Evolutionary conservation across 768 basidiomycete species (phyloP).

Genomic region (Boletales sp.): DNA sequence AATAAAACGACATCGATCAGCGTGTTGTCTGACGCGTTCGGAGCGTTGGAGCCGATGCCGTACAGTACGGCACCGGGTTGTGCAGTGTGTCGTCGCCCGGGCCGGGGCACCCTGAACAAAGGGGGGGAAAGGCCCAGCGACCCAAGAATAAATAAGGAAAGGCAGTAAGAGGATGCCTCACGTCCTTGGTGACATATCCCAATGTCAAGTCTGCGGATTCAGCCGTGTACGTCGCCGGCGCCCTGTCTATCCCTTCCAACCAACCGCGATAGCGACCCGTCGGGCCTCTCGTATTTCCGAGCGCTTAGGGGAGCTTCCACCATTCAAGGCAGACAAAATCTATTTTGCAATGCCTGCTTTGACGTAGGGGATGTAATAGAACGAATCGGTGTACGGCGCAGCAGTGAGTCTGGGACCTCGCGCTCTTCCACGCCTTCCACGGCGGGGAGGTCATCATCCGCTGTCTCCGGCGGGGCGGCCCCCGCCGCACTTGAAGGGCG

Average conservation of each 20-base stretch:
- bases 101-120: slow-evolving; percentile 55
- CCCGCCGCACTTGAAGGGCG: slow-evolving; percentile 30
- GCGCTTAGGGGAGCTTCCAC: slow-evolving; percentile 28
- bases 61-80: slow-evolving; percentile 53
- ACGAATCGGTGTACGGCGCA: slow-evolving; percentile 64
- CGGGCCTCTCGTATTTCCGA: slow-evolving; percentile 17
- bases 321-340: slow-evolving; percentile 54
- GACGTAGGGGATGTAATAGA: slow-evolving; percentile 59
- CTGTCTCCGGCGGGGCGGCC: slow-evolving; percentile 30
- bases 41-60: slow-evolving; percentile 56
- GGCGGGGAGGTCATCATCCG: slow-evolving; percentile 29
- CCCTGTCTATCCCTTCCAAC: slow-evolving; percentile 54
- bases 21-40: slow-evolving; percentile 45
- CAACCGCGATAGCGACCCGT: slow-evolving; percentile 47
- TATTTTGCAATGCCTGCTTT: slow-evolving; percentile 46
- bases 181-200: slow-evolving; percentile 75
- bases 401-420: slow-evolving; percentile 73
- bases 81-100: slow-evolving; percentile 73
- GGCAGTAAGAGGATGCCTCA: slow-evolving; percentile 28
- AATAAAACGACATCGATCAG: slow-evolving; percentile 69
- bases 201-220: slow-evolving; percentile 49
- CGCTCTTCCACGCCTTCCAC: slow-evolving; percentile 35
- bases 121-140: neutral
- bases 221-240: slow-evolving; percentile 28
- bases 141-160: neutral